Evolutionary conservation across 495 filamentous ascomycete genomes (phyloP).

Genomic region (Amniculicola lignicola): DNA sequence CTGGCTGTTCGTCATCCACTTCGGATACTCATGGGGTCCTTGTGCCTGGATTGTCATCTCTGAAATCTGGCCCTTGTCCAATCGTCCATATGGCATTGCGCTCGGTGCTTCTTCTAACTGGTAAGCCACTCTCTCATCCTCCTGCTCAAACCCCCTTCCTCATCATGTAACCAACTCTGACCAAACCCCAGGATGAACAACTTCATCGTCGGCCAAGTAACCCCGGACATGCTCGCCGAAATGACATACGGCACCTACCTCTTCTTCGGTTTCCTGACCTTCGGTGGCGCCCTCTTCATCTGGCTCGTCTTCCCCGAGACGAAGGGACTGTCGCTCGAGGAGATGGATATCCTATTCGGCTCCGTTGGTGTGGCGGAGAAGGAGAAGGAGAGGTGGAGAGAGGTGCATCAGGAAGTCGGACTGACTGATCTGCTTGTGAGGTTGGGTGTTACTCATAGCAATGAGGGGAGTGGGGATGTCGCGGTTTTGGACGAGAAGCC

Average conservation of each 20-base stretch:
- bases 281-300: slow-evolving; percentile 58
- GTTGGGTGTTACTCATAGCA: not conserved
- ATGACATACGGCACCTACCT: slow-evolving; percentile 78
- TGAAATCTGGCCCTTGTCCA: slow-evolving; percentile 74
- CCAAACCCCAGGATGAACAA: slow-evolving; percentile 66
- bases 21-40: slow-evolving; percentile 70
- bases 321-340: slow-evolving; percentile 48
- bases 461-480: not conserved
- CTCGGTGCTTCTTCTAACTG: slow-evolving; percentile 58
- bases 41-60: slow-evolving; percentile 66
- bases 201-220: slow-evolving; percentile 70
- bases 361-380: slow-evolving; percentile 24
- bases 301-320: slow-evolving; percentile 50
- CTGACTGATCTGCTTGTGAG: slow-evolving; percentile 19
- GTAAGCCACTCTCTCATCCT: slow-evolving; percentile 29
- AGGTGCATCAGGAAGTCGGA: slow-evolving; percentile 31
- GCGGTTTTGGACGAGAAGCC: slow-evolving; percentile 23
- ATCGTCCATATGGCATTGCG: slow-evolving; percentile 69
- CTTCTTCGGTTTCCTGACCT: slow-evolving; percentile 70
- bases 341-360: slow-evolving; percentile 75
- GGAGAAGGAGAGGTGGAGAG: slow-evolving; percentile 31
- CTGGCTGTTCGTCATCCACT: slow-evolving; percentile 78
- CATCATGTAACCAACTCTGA: slow-evolving; percentile 25
- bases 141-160: not conserved
- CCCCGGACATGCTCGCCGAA: slow-evolving; percentile 66